phyloP scores from a whole-genome alignment of 2,329 filamentous ascomycete genomes.

The Fusarium sp. region DNA sequence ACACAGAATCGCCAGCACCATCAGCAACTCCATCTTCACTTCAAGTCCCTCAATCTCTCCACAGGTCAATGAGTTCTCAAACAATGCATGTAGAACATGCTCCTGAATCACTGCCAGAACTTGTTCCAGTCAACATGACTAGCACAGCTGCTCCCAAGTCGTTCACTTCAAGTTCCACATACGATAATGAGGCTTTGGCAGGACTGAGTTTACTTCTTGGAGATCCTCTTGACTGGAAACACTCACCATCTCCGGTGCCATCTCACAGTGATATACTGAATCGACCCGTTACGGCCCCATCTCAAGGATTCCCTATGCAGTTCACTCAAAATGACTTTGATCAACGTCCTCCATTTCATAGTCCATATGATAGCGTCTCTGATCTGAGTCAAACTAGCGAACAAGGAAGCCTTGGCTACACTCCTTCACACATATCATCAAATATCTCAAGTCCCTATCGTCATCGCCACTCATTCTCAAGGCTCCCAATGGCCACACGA shows the following conservation, averaged over 20 bases:
- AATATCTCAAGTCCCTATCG: neutral
- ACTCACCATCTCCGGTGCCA: neutral
- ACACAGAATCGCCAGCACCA: neutral
- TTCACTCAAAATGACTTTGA: neutral
- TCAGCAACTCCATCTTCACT: neutral
- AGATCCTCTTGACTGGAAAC: constrained; percentile 3
- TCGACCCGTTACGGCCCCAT: neutral
- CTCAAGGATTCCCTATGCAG: neutral
- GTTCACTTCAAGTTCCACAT: neutral
- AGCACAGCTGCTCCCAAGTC: neutral
- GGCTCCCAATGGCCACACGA: neutral
- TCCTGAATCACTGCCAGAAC: constrained; percentile 16
- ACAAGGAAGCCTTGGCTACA: neutral
- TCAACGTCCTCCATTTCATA: neutral
- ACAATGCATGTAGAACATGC: neutral
- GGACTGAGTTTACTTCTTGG: constrained; percentile 23
- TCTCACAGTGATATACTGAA: neutral
- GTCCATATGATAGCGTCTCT: neutral
- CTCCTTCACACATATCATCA: constrained; percentile 1
- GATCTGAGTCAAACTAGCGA: neutral
- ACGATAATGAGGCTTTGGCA: constrained; percentile 2
- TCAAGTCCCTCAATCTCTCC: neutral
- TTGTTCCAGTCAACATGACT: constrained; percentile 22
- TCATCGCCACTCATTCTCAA: neutral
- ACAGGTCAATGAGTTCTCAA: constrained; percentile 1